Evolutionary conservation across 1,284 basidiomycete species (phyloP), one percentile per base, ranked within the genome.

Genomic region (Puccinia triticina): DNA sequence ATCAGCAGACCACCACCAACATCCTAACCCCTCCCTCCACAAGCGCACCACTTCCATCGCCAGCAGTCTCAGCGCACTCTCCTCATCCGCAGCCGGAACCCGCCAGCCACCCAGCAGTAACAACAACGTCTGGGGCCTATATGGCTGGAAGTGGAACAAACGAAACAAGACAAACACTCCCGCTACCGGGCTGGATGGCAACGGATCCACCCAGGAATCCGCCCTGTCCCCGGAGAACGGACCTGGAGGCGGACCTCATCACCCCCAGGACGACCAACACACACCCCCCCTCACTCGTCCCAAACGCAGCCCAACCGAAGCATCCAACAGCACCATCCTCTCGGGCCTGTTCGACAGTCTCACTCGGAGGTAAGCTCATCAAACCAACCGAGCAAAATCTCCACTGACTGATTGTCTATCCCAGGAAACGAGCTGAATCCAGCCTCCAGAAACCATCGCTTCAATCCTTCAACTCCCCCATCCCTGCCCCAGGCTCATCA

Each of bases 81-180:
- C 77, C 18, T 64, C 53, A 40, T 53, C 53, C 29, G 55, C 18
- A 23, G 29, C 55, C 53, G 66, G 66, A 23, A 34, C 2, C n/a
- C 73, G 73, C 57, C 73, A 57, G 37, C 32, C 53, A 34, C 14
- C 32, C n/a, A 14, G 23, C 23, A 53, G 23, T 53, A 53, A 14
- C 23, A 57, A 67, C 23, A 71, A 29, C 69, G 40, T 50, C 43
- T 80, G 77, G 77, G 77, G 77, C 26, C 71, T 80, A 29, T 69
- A 80, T 32, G 77, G 77, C 12, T 80, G 77, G 77, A 80, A 57
- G 43, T 80, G 77, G 77, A 80, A 80, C 37, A 80, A 80, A 34
- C 14, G 37, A 8, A 34, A 72, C 57, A 69, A 57, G 11, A 69
- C 34, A 21, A 34, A 43, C 34, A 32, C 4, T 57, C 34, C 40